Conservation (phyloP, 495 filamentous ascomycete genomes). For the Tetracladium setigerum region DNA sequence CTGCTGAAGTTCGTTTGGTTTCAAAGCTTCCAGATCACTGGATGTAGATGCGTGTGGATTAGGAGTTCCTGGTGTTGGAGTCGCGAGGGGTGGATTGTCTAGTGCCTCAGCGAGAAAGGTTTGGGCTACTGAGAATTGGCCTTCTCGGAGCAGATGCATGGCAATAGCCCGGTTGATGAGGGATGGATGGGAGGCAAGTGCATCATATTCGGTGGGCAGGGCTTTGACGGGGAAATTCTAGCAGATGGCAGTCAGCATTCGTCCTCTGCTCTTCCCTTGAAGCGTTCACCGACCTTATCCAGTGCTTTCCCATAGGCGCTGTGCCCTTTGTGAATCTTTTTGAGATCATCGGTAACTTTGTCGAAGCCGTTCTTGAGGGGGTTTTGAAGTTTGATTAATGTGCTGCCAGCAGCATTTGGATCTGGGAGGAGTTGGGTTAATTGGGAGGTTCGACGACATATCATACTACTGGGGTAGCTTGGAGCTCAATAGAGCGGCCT, state of each 20-base stretch:
- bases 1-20: slow-evolving; percentile 47
- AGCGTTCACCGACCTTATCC: slow-evolving; percentile 55
- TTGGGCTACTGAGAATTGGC: slow-evolving; percentile 79
- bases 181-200: slow-evolving; percentile 62
- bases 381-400: slow-evolving; percentile 76
- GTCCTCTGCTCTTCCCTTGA: slow-evolving; percentile 9
- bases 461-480: not conserved
- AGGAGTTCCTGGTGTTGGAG: slow-evolving; percentile 13
- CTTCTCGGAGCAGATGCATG: slow-evolving; percentile 93
- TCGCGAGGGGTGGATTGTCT: slow-evolving; percentile 10
- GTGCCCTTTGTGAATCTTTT: slow-evolving; percentile 67
- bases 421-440: slow-evolving; percentile 36
- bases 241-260: not conserved
- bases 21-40: slow-evolving; percentile 8
- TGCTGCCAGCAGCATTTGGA: slow-evolving; percentile 58
- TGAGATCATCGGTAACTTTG: slow-evolving; percentile 67
- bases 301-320: slow-evolving; percentile 76
- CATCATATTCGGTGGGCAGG: slow-evolving; percentile 75
- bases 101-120: slow-evolving; percentile 40
- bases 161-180: slow-evolving; percentile 89
- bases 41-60: slow-evolving; percentile 6
- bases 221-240: slow-evolving; percentile 73
- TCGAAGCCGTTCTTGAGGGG: slow-evolving; percentile 74
- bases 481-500: not conserved
- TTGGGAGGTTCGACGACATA: slow-evolving; percentile 3